Evolutionary conservation across 768 basidiomycete genomes (phyloP).

Genomic region (Panus rudis): DNA sequence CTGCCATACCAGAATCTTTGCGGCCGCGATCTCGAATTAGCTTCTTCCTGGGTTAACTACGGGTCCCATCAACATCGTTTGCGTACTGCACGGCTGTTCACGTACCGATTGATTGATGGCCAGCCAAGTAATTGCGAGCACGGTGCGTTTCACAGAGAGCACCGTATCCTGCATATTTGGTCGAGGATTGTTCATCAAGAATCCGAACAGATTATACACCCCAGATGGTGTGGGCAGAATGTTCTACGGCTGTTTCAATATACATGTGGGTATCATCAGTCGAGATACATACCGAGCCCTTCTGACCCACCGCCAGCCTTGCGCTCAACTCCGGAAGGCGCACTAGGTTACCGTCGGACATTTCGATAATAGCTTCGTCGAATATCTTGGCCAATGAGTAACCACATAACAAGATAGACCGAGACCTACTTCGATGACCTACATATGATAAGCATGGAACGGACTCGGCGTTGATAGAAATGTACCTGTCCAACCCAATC

Average conservation of each 20-base stretch:
- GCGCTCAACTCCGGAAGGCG: conserved; percentile 74
- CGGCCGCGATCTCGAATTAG: conserved; percentile 57
- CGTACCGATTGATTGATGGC: conserved; percentile 81
- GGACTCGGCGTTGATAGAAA: not conserved
- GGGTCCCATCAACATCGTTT: not conserved
- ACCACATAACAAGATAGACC: not conserved
- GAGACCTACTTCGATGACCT: conserved; percentile 72
- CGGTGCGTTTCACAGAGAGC: conserved; percentile 65
- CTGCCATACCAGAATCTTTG: conserved; percentile 66
- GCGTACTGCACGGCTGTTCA: conserved; percentile 7
- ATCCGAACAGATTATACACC: conserved; percentile 39
- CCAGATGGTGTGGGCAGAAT: conserved; percentile 51
- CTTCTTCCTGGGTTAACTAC: conserved; percentile 55
- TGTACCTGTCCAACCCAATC: conserved; percentile 89
- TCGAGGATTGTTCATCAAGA: conserved; percentile 37
- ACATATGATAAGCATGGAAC: conserved; percentile 10
- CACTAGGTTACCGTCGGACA: conserved; percentile 57
- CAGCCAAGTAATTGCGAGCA: conserved; percentile 79
- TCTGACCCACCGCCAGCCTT: conserved; percentile 68
- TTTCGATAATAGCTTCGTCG: conserved; percentile 73
- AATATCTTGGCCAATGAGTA: conserved; percentile 49
- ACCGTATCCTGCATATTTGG: conserved; percentile 52
- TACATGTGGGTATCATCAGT: conserved; percentile 21
- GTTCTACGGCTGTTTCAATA: conserved; percentile 29
- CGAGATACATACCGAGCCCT: conserved; percentile 49